Conservation (phyloP, 192 early-diverging fungal genomes). For the Coemansia guatemalensis region DNA sequence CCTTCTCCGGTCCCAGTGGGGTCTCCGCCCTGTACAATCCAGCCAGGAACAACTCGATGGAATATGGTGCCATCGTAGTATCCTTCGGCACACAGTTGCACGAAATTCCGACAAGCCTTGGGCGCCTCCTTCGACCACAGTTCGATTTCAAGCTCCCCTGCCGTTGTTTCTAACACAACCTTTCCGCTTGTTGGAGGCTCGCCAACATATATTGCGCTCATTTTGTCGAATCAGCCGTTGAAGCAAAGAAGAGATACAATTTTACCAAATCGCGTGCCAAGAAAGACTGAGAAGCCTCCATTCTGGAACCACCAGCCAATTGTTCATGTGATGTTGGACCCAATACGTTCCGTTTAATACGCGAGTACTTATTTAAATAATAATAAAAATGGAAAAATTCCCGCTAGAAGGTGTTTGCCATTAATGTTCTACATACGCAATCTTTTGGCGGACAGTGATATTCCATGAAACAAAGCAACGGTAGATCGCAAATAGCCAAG, state of each 20-base stretch:
- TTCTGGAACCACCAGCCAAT: background rate
- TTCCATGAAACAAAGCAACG: background rate
- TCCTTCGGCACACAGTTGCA: slow-evolving; percentile 88
- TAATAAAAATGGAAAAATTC: too few species aligned
- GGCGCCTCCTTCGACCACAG: slow-evolving; percentile 95
- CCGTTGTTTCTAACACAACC: slow-evolving; percentile 80
- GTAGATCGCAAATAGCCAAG: background rate
- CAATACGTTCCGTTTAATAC: too few species aligned
- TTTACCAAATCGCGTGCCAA: background rate
- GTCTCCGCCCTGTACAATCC: slow-evolving; percentile 94
- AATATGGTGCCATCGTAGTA: slow-evolving; percentile 89
- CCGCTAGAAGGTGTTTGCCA: too few species aligned
- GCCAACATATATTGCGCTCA: slow-evolving; percentile 50
- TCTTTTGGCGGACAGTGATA: background rate
- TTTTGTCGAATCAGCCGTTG: background rate
- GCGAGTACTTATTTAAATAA: too few species aligned
- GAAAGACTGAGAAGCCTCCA: background rate
- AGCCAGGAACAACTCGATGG: slow-evolving; percentile 85
- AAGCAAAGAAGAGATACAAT: slow-evolving; percentile 2
- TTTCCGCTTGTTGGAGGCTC: slow-evolving; percentile 62
- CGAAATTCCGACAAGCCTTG: slow-evolving; percentile 90
- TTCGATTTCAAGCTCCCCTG: slow-evolving; percentile 87
- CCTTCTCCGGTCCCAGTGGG: slow-evolving; percentile 79
- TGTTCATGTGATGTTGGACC: too few species aligned
- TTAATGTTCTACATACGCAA: too few species aligned